phyloP scores from a whole-genome alignment of 2,329 filamentous ascomycete species.

The Scedosporium dehoogii region DNA sequence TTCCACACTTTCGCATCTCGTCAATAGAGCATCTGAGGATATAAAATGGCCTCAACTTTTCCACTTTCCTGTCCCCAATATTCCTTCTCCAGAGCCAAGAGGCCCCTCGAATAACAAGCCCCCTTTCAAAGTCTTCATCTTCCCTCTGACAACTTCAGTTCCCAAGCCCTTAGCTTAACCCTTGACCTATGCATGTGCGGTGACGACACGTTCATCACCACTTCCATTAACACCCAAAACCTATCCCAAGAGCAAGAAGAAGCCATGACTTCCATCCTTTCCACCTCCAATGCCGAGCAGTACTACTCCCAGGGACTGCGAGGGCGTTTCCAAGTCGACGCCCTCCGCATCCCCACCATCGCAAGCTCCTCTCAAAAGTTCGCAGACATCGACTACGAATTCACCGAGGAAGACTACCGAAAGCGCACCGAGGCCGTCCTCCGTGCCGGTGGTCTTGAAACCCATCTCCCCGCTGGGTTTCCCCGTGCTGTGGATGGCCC shows the following conservation, averaged over 20 bases:
- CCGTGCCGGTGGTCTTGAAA: not conserved
- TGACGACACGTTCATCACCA: not conserved
- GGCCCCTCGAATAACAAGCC: too few species aligned
- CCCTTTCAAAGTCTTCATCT: too few species aligned
- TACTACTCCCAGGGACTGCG: conserved; percentile 8
- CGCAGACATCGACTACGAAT: conserved; percentile 10
- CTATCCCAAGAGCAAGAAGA: not conserved
- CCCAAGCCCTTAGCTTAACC: too few species aligned
- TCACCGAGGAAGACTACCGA: conserved; percentile 9
- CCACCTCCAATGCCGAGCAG: not conserved
- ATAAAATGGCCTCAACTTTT: too few species aligned
- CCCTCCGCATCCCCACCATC: not conserved
- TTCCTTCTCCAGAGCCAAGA: too few species aligned
- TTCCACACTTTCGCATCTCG: too few species aligned
- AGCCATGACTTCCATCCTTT: conserved; percentile 4
- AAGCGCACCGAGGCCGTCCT: conserved; percentile 8
- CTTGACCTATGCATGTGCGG: too few species aligned
- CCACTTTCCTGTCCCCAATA: too few species aligned
- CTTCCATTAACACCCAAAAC: not conserved
- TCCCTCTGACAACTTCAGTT: too few species aligned
- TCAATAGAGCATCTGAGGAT: too few species aligned
- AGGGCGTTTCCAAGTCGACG: conserved; percentile 4
- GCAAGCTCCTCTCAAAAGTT: not conserved
- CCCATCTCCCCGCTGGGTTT: conserved; percentile 6
- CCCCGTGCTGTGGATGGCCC: conserved; percentile 5